Evolutionary conservation across 2,329 filamentous ascomycete genomes (phyloP), one percentile per base, ranked within the genome.

Genomic region (Aspergillus sclerotialis): DNA sequence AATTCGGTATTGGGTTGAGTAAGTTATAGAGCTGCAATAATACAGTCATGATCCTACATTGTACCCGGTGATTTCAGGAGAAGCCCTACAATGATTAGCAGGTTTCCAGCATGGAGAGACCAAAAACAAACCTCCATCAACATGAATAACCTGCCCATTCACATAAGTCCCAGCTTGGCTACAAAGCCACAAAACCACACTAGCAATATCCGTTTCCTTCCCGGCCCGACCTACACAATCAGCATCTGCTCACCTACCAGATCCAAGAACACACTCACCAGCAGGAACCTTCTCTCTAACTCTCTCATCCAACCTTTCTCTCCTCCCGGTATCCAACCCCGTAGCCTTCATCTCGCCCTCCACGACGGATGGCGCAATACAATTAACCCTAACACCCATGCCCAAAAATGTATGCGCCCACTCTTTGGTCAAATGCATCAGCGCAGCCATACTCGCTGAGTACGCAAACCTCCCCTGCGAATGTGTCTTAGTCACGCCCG

Each of bases 161-260:
- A 72, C 50, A 41, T 71, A 73, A 45, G 67, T 44, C 61, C 69
- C 19, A 48, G 58, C n/a, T 12, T 39, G 43, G 32, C 48, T 46
- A 17, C 67, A 70, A 12, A 66, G 60, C 40, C 73, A 78, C 16
- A 80, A 52, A 3, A 78, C 64, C 0, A 70, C 71, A 27, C 67
- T 65, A 1, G 72, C 75, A 67, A 79, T 78, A 48, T 79, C 75
- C 19, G 69, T 54, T 42, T 79, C 76, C 16, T 73, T 69, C 0
- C 76, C 76, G 0, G 73, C 73, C 18, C 50, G 44, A 15, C 44
- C 51, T 52, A 23, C 26, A 13, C 15, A n/a, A 32, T 6, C 4
- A 30, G 17, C 24, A 35, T 21, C 29, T 28, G 15, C 19, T 8
- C 12, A 13, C 5, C 8, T 9, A 7, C 12, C 15, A 4, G n/a